A percentile compares a stretch with the other conserved stretches of the same genome.
Evolutionary conservation across 306 rosid species (phyloP).

Genomic region (Coriaria nepalensis): DNA sequence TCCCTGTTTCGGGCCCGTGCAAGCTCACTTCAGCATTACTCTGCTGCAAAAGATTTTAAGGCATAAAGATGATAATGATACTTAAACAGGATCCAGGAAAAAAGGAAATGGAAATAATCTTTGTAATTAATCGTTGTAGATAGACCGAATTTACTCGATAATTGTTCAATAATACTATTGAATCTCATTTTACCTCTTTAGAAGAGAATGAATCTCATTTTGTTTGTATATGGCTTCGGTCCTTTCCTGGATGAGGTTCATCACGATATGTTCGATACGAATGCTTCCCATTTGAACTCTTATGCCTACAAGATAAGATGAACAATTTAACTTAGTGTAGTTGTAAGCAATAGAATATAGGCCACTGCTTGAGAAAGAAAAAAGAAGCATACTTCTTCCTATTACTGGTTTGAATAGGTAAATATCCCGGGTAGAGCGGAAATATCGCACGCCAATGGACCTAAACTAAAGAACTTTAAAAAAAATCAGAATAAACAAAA

Average conservation of each 20-base stretch:
- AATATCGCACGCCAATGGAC: slow-evolving; percentile 29
- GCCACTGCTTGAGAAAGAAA: not conserved
- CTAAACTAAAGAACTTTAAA: slow-evolving; percentile 32
- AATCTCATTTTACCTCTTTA: slow-evolving; percentile 24
- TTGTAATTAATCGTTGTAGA: too few species aligned
- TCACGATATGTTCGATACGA: slow-evolving; percentile 12
- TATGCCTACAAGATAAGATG: slow-evolving; percentile 25
- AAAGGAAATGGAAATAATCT: too few species aligned
- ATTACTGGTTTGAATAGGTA: slow-evolving; percentile 12
- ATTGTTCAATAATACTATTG: too few species aligned
- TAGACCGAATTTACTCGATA: too few species aligned
- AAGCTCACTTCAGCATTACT: slow-evolving; percentile 17
- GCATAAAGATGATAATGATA: not conserved
- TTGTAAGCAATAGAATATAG: not conserved
- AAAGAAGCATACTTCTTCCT: slow-evolving; percentile 20
- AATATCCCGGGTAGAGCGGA: slow-evolving; percentile 20
- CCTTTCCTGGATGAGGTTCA: slow-evolving; percentile 13
- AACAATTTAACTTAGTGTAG: slow-evolving; percentile 3
- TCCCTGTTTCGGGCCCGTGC: slow-evolving; percentile 20
- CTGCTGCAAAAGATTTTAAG: slow-evolving; percentile 17
- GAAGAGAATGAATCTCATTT: slow-evolving; percentile 18
- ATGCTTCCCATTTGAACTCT: slow-evolving; percentile 23
- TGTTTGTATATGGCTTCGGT: slow-evolving; percentile 12
- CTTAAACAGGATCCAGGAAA: too few species aligned
- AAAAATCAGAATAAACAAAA: too few species aligned